Conservation (phyloP, 2,329 filamentous ascomycete species). For the Lecanoromycetidae sp. region DNA sequence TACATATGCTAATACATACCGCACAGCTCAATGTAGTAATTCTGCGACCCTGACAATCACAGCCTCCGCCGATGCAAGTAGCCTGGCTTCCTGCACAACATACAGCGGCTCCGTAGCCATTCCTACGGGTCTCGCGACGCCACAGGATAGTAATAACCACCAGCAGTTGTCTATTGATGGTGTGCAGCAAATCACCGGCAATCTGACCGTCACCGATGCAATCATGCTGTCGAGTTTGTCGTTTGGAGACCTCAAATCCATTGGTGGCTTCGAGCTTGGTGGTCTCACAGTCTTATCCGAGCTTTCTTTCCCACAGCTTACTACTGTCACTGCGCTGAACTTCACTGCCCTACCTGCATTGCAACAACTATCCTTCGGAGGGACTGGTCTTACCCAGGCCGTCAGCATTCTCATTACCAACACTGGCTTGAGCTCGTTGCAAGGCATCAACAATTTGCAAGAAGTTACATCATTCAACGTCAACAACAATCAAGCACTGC, state of each 20-base stretch:
- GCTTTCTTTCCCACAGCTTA: conserved; percentile 55
- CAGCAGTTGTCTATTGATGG: conserved; percentile 46
- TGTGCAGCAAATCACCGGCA: conserved; percentile 46
- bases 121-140: conserved; percentile 41
- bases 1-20: neutral
- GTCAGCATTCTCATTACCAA: conserved; percentile 64
- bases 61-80: conserved; percentile 46
- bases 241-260: conserved; percentile 48
- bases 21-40: conserved; percentile 29
- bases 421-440: conserved; percentile 66
- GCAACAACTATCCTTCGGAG: conserved; percentile 47
- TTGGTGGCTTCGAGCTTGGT: conserved; percentile 62
- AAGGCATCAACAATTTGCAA: conserved; percentile 70
- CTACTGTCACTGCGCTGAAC: conserved; percentile 51
- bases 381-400: conserved; percentile 54
- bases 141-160: conserved; percentile 51
- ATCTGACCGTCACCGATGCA: conserved; percentile 36
- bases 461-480: conserved; percentile 64
- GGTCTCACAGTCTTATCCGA: conserved; percentile 56
- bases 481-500: conserved; percentile 79
- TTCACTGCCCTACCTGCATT: conserved; percentile 61
- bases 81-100: conserved; percentile 52
- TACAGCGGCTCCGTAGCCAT: conserved; percentile 59
- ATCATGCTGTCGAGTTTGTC: conserved; percentile 53
- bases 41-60: conserved; percentile 46